Base-by-base conservation (phyloP, 225 moss, liverwort and hornwort species). In the Polytrichum commune region DNA sequence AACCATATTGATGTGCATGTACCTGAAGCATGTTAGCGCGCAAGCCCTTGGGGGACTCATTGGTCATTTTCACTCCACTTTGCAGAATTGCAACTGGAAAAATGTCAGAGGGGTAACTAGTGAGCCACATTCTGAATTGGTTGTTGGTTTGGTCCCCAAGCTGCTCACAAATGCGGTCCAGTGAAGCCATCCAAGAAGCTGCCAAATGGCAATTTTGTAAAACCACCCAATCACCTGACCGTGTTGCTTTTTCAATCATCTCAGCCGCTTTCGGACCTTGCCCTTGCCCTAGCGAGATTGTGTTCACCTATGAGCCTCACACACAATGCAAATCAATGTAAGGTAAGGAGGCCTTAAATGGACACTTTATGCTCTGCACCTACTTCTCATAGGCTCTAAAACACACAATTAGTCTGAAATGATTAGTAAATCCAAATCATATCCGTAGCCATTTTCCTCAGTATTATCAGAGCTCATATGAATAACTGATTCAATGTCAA, bases 191-290 rank as follows among this genome's bases (percentile, higher is more conserved):
- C 90, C 90, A 90, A 5, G 90, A 90, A 38, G 90, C 79, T 74
- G 90, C 90, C 65, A 90, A 77, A 70, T 90, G 90, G 66, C 90
- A 90, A 27, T 90, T 90, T 67, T 88, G 90, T 76, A 90, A 69
- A 30, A 90, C 90, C 75, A 90, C 85, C 90, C 90, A 88, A 56
- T 88, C 85, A 26, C 88, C 90, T 55, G 73, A 75, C 20, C 88
- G 85, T 28, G 60, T 66, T 58, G 81, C 88, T 75, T 74, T 85
- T 67, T 90, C 90, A 7, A 90, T 85, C 90, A 88, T 85, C 33
- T 88, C 85, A 54, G 90, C 85, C 58, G 88, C 90, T 68, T 90
- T 90, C 19, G 88, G 90, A 22, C 90, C 90, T 78, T 90, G 90
- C 7, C 88, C 90, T 81, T 90, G 88, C 71, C 88, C 90, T 20